Conservation (phyloP, 2,329 filamentous ascomycete genomes). For the Fusarium irregulare region DNA sequence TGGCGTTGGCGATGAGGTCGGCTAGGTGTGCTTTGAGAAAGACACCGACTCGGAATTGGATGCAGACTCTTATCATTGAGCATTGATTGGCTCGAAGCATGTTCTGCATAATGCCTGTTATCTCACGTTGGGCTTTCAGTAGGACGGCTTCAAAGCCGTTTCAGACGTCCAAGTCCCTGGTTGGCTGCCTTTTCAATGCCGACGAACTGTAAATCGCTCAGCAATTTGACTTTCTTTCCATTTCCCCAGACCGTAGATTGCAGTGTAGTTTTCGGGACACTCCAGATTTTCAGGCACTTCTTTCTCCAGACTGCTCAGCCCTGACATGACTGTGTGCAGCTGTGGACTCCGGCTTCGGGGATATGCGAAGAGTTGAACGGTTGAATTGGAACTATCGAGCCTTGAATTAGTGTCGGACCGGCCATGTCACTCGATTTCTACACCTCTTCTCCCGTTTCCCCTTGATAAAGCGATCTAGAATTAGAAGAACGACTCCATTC, state of each 20-base stretch:
- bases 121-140: slow-evolving; percentile 39
- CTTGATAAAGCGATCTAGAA: slow-evolving; percentile 16
- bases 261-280: slow-evolving; percentile 27
- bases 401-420: slow-evolving; percentile 21
- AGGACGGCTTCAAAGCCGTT: slow-evolving; percentile 38
- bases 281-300: slow-evolving; percentile 28
- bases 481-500: slow-evolving; percentile 27
- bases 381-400: neutral
- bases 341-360: slow-evolving; percentile 32
- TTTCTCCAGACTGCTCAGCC: slow-evolving; percentile 21
- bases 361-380: slow-evolving; percentile 8
- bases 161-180: slow-evolving; percentile 21
- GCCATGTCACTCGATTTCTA: slow-evolving; percentile 12
- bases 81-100: slow-evolving; percentile 45
- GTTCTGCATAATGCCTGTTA: slow-evolving; percentile 52
- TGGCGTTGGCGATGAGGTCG: slow-evolving; percentile 31
- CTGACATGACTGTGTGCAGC: slow-evolving; percentile 1
- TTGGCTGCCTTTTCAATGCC: slow-evolving; percentile 15
- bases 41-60: slow-evolving; percentile 7
- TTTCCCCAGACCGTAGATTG: slow-evolving; percentile 42
- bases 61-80: slow-evolving; percentile 47
- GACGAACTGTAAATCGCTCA: slow-evolving; percentile 44
- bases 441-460: slow-evolving; percentile 21
- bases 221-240: slow-evolving; percentile 39
- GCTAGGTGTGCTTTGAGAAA: slow-evolving; percentile 30